phyloP scores from a whole-genome alignment of 2,329 filamentous ascomycete genomes.

The Huntiella bhutanensis region DNA sequence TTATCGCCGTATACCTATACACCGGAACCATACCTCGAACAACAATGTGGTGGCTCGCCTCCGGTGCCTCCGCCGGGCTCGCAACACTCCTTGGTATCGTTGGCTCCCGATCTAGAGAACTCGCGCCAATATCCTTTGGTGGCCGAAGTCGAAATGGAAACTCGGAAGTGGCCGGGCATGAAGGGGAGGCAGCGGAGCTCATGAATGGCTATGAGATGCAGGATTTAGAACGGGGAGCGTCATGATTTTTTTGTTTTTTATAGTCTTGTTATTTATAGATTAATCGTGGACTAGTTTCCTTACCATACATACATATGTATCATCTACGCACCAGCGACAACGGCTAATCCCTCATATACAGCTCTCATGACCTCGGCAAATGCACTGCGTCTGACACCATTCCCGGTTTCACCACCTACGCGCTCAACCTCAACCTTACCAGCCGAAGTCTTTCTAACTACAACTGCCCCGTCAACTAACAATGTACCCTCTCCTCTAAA shows the following conservation, averaged over 20 bases:
- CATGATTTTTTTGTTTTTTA: neutral
- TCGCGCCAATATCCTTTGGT: constrained; percentile 76
- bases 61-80: constrained; percentile 27
- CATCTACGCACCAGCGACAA: constrained; percentile 42
- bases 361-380: constrained; percentile 78
- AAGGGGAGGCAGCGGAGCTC: constrained; percentile 13
- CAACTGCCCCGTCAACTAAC: constrained; percentile 71
- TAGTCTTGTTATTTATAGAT: neutral
- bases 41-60: constrained; percentile 66
- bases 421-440: constrained; percentile 79
- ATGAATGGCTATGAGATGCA: constrained; percentile 27
- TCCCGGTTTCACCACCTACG: constrained; percentile 28
- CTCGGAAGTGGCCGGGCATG: constrained; percentile 8
- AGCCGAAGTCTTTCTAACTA: constrained; percentile 73
- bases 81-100: constrained; percentile 55
- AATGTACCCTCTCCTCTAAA: constrained; percentile 86
- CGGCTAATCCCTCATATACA: constrained; percentile 85
- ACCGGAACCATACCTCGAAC: constrained; percentile 57
- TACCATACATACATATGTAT: neutral
- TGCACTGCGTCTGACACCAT: constrained; percentile 28
- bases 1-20: constrained; percentile 61
- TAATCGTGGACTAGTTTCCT: neutral
- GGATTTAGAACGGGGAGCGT: constrained; percentile 22
- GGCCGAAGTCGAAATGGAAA: constrained; percentile 25
- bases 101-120: constrained; percentile 78